phyloP scores from a whole-genome alignment of 345 rosid species.

The Adansonia digitata region DNA sequence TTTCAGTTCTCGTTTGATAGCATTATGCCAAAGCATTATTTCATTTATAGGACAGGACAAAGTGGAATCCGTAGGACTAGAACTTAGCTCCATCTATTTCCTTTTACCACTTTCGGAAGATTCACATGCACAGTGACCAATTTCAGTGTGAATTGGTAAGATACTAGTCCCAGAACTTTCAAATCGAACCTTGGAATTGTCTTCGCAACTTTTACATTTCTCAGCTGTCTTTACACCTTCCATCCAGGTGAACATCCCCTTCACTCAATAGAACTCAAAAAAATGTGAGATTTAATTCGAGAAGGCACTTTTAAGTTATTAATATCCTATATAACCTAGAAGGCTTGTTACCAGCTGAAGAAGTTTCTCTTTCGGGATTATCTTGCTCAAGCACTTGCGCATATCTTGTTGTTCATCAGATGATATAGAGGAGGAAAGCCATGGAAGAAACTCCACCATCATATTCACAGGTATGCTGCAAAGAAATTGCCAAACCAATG shows the following conservation, averaged over 20 bases:
- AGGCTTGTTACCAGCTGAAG: constrained; percentile 51
- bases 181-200: constrained; percentile 11
- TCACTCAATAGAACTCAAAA: constrained; percentile 23
- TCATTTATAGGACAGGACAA: constrained; percentile 44
- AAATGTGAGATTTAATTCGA: constrained; percentile 6
- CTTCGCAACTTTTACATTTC: constrained; percentile 22
- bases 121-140: constrained; percentile 34
- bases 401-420: constrained; percentile 59
- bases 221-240: constrained; percentile 32
- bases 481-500: constrained; percentile 77
- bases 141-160: constrained; percentile 16
- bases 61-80: constrained; percentile 23
- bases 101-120: constrained; percentile 40
- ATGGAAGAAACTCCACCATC: constrained; percentile 71
- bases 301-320: background rate
- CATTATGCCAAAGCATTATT: constrained; percentile 60
- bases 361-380: constrained; percentile 59
- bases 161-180: constrained; percentile 19
- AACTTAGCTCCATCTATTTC: constrained; percentile 36
- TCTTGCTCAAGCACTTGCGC: constrained; percentile 55
- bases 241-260: constrained; percentile 56
- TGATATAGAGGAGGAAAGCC: constrained; percentile 74
- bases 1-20: constrained; percentile 43
- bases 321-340: constrained; percentile 1
- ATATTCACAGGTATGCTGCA: constrained; percentile 85